Percentiles rank a stretch among this genome's conserved stretches.
Evolutionary conservation across 106 monocot species (phyloP).

Genomic region (Platanthera guangdongensis): DNA sequence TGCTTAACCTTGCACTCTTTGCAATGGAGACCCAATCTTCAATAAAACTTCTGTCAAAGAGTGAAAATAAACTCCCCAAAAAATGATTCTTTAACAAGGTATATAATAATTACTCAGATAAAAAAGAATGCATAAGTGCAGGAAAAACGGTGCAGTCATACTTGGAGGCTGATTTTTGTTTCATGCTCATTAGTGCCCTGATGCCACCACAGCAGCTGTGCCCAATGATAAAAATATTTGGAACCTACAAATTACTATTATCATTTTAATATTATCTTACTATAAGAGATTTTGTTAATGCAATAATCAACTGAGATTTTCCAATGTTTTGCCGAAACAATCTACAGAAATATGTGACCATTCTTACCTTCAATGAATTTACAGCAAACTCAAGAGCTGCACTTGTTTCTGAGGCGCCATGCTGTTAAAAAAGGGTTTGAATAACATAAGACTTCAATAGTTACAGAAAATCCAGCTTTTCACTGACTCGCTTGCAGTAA

Average conservation of each 20-base stretch:
- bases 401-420: constrained; percentile 86
- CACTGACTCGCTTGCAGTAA: neutral
- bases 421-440: constrained; percentile 28
- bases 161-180: constrained; percentile 37
- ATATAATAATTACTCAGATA: no score
- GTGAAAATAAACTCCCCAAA: neutral
- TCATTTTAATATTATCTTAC: neutral
- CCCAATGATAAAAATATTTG: constrained; percentile 82
- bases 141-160: constrained; percentile 13
- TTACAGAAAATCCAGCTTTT: neutral
- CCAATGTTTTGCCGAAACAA: neutral
- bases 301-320: neutral
- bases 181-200: constrained; percentile 83
- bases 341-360: neutral
- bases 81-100: no score
- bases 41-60: constrained; percentile 35
- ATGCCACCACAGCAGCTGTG: constrained; percentile 98
- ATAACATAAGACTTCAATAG: neutral
- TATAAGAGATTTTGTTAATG: neutral
- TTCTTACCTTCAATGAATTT: constrained; percentile 65
- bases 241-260: constrained; percentile 38
- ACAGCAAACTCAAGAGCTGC: constrained; percentile 97
- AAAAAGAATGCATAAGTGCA: neutral
- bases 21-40: constrained; percentile 79
- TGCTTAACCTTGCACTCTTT: constrained; percentile 78